Evolutionary conservation across 805 yeast genomes (phyloP).

Genomic region (Hanseniaspora jakobsenii): DNA sequence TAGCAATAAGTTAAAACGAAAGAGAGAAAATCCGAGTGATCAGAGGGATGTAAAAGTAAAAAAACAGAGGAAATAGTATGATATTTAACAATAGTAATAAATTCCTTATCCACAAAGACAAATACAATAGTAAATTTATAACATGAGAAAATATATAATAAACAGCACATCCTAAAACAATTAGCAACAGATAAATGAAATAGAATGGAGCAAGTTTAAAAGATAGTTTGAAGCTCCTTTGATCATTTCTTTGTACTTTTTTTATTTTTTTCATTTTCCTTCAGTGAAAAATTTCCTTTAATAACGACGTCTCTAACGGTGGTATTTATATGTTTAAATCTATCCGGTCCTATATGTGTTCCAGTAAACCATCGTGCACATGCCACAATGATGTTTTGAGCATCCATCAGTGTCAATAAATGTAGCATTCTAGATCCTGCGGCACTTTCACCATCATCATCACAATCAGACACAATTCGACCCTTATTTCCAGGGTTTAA

Average conservation of each 20-base stretch:
- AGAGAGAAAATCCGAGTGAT: background rate
- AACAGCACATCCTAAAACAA: background rate
- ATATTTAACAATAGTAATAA: too few species aligned
- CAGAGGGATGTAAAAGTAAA: too few species aligned
- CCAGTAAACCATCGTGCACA: slow-evolving; percentile 95
- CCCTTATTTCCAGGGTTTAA: slow-evolving; percentile 39
- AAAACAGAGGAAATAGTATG: too few species aligned
- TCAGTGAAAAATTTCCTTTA: slow-evolving; percentile 37
- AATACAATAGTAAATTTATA: too few species aligned
- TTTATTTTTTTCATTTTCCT: background rate
- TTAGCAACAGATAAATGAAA: too few species aligned
- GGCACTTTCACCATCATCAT: slow-evolving; percentile 95
- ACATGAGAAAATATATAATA: background rate
- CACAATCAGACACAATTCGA: slow-evolving; percentile 65
- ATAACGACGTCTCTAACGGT: slow-evolving; percentile 76
- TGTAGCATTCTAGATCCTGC: slow-evolving; percentile 84
- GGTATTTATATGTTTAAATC: slow-evolving; percentile 86
- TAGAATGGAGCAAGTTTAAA: too few species aligned
- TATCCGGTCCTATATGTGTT: slow-evolving; percentile 76
- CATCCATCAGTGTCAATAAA: slow-evolving; percentile 64
- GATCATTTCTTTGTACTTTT: background rate
- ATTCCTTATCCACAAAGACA: too few species aligned
- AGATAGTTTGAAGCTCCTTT: too few species aligned
- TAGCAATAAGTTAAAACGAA: slow-evolving; percentile 9
- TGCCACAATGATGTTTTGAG: slow-evolving; percentile 66